Conservation (phyloP, 2,329 filamentous ascomycete species). For the Penicillium sp. region DNA sequence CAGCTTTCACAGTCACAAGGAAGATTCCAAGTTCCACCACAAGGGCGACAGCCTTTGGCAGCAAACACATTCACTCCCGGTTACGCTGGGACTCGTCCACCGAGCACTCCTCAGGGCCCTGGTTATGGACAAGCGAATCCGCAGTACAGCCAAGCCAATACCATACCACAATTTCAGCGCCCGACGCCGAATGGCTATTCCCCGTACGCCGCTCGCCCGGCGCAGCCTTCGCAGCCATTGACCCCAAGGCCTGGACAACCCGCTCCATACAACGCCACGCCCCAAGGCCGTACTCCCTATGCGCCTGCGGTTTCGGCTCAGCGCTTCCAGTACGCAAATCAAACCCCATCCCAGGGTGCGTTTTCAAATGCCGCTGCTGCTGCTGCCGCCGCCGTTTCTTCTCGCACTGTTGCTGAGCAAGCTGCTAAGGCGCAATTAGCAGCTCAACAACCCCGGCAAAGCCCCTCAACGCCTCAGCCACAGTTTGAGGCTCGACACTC, state of each 20-base stretch:
- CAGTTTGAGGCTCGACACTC: conserved; percentile 26
- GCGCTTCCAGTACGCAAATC: conserved; percentile 29
- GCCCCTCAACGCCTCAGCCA: conserved; percentile 36
- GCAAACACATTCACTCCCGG: conserved; percentile 35
- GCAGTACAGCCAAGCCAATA: conserved; percentile 36
- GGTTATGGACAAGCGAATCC: conserved; percentile 33
- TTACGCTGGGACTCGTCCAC: conserved; percentile 33
- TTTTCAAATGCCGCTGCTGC: conserved; percentile 38
- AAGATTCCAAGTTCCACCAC: conserved; percentile 32
- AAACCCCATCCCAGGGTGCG: conserved; percentile 29
- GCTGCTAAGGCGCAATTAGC: conserved; percentile 39
- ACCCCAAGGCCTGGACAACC: conserved; percentile 37
- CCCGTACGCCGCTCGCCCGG: conserved; percentile 10
- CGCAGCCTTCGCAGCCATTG: conserved; percentile 27
- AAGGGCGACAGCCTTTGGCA: conserved; percentile 32
- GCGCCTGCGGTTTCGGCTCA: conserved; percentile 32
- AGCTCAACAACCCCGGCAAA: conserved; percentile 31
- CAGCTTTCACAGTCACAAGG: conserved; percentile 28
- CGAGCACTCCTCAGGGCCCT: conserved; percentile 39
- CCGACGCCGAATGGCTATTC: conserved; percentile 38
- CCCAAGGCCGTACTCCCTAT: conserved; percentile 37
- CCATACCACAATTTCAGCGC: conserved; percentile 43
- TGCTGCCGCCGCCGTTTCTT: conserved; percentile 36
- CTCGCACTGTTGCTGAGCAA: conserved; percentile 42
- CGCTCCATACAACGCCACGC: conserved; percentile 31